Conservation (phyloP, 2,329 filamentous ascomycete genomes). For the Fusarium cicatricum region DNA sequence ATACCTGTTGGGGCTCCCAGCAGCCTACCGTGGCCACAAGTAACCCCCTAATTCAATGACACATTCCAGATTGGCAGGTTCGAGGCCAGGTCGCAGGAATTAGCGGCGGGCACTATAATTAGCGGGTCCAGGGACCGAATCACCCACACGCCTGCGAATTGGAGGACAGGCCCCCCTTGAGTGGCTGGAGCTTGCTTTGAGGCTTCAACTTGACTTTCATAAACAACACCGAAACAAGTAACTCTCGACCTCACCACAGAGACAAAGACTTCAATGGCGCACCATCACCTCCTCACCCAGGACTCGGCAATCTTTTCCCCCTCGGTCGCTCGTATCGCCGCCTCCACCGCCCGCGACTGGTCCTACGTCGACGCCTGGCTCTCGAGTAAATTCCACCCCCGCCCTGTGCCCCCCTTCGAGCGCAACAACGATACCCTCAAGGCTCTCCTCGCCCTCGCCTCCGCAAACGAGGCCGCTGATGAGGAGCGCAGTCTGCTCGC, state of each 20-base stretch:
- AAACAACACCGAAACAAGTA: too few species aligned
- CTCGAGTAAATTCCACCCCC: slow-evolving; percentile 70
- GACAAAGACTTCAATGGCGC: slow-evolving; percentile 26
- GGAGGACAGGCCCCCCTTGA: slow-evolving; percentile 1
- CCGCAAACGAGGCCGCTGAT: slow-evolving; percentile 79
- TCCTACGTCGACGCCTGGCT: slow-evolving; percentile 88
- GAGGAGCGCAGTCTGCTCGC: slow-evolving; percentile 70
- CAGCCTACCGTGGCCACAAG: slow-evolving; percentile 18
- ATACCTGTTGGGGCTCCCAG: slow-evolving; percentile 6
- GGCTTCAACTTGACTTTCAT: slow-evolving; percentile 15
- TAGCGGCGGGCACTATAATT: slow-evolving; percentile 40
- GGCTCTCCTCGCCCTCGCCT: slow-evolving; percentile 75
- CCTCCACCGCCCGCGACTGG: slow-evolving; percentile 90
- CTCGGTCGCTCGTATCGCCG: slow-evolving; percentile 75
- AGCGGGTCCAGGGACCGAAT: slow-evolving; percentile 11
- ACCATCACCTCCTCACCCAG: slow-evolving; percentile 37
- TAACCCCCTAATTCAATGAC: slow-evolving; percentile 23
- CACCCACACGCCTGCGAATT: background rate
- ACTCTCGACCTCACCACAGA: too few species aligned
- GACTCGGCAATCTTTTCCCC: slow-evolving; percentile 70
- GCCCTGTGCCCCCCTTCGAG: slow-evolving; percentile 77
- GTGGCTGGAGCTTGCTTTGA: slow-evolving; percentile 14
- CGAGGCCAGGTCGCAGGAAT: slow-evolving; percentile 1
- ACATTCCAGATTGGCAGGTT: background rate
- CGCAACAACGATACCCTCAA: slow-evolving; percentile 85